Percentiles rank a stretch among this genome's conserved stretches.
Conservation (phyloP, 768 basidiomycete species). For the Lanmaoa pseudosensibilis region DNA sequence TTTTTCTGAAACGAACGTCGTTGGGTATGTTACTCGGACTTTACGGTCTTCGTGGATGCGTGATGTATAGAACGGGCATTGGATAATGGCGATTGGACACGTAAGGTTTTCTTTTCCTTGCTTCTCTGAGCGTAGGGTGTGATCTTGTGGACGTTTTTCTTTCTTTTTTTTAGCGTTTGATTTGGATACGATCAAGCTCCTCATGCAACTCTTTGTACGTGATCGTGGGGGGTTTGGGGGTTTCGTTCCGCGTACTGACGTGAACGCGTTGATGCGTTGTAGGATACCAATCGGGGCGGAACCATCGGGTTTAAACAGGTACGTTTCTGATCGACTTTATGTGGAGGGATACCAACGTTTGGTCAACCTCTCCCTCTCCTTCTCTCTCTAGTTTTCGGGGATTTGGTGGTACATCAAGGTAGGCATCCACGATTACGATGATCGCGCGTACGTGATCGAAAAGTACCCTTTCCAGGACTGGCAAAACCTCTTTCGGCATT, state of each 20-base stretch:
- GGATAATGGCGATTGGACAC: constrained; percentile 71
- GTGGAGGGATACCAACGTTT: neutral
- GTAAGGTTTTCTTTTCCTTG: constrained; percentile 51
- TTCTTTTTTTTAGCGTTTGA: constrained; percentile 59
- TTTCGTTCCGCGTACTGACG: neutral
- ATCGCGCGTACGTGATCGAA: neutral
- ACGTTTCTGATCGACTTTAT: constrained; percentile 5
- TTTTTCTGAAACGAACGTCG: too few species aligned
- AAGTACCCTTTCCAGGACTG: constrained; percentile 64
- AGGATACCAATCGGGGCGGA: constrained; percentile 74
- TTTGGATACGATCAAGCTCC: constrained; percentile 80
- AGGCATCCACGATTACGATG: neutral
- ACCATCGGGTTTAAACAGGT: constrained; percentile 82
- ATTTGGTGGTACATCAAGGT: constrained; percentile 82
- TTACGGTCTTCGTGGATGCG: too few species aligned
- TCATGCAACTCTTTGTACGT: constrained; percentile 78
- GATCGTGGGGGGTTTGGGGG: neutral
- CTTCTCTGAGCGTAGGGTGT: too few species aligned
- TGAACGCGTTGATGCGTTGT: neutral
- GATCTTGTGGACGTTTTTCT: neutral
- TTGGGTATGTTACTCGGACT: too few species aligned
- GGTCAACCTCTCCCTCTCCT: neutral
- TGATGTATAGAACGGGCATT: constrained; percentile 35
- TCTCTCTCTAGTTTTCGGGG: constrained; percentile 52
- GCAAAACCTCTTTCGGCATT: constrained; percentile 82